Evolutionary conservation across 805 yeast species (phyloP).

Genomic region (Cyberlindnera saturnus): DNA sequence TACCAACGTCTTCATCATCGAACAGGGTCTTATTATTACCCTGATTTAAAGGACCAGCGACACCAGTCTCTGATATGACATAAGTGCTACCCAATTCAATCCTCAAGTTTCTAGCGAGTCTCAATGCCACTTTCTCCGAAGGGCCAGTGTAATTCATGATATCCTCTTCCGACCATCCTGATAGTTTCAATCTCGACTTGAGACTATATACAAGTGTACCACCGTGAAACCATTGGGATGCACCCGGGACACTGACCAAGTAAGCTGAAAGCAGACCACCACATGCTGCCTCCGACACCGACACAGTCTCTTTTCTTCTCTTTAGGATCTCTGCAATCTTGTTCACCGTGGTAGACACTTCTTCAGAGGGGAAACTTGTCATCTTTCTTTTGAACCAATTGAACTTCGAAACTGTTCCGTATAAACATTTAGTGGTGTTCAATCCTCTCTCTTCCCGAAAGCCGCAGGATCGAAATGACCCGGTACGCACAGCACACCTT

Average conservation of each 20-base stretch:
- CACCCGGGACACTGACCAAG: slow-evolving; percentile 78
- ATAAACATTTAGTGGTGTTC: too few relatives aligned
- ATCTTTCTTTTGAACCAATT: background rate
- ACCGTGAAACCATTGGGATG: slow-evolving; percentile 77
- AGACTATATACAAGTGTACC: slow-evolving; percentile 77
- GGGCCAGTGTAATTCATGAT: slow-evolving; percentile 77
- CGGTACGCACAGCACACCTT: too few relatives aligned
- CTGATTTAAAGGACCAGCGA: slow-evolving; percentile 67
- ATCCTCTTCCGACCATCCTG: slow-evolving; percentile 75
- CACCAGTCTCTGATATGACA: slow-evolving; percentile 80
- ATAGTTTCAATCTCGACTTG: slow-evolving; percentile 62
- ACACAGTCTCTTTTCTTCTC: slow-evolving; percentile 54
- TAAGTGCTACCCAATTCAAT: slow-evolving; percentile 80
- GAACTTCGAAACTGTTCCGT: too few relatives aligned
- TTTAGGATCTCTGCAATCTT: slow-evolving; percentile 54
- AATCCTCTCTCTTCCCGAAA: background rate
- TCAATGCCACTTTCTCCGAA: slow-evolving; percentile 62
- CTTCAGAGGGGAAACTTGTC: slow-evolving; percentile 52
- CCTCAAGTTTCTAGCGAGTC: slow-evolving; percentile 72
- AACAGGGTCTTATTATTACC: slow-evolving; percentile 27
- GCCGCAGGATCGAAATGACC: background rate
- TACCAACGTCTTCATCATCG: slow-evolving; percentile 44
- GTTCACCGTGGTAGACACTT: slow-evolving; percentile 42
- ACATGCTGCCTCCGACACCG: slow-evolving; percentile 85
- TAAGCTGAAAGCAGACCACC: slow-evolving; percentile 83